Conservation (phyloP, 78 protist genomes). For the Speleostelium caveatum region DNA sequence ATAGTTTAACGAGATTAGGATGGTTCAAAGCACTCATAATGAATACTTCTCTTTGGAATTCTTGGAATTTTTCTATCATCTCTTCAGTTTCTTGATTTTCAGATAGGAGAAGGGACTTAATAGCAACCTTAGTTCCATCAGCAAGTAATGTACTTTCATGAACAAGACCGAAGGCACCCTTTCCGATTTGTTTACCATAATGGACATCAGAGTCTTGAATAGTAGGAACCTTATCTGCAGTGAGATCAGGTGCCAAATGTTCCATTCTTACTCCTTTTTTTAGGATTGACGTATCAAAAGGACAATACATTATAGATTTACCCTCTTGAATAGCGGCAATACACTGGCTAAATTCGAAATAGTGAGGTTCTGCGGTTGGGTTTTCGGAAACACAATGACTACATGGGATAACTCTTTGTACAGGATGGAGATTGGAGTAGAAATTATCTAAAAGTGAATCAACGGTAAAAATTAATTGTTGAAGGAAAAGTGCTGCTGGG, state of each 20-base stretch:
- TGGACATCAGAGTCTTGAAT: conserved; percentile 37
- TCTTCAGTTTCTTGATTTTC: conserved; percentile 44
- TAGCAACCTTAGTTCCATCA: conserved; percentile 43
- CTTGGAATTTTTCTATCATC: conserved; percentile 66
- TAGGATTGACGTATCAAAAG: neutral
- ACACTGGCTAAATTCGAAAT: conserved; percentile 61
- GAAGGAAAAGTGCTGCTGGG: conserved; percentile 31
- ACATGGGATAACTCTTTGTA: conserved; percentile 59
- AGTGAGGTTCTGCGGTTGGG: conserved; percentile 46
- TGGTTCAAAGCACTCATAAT: conserved; percentile 65
- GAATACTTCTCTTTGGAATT: conserved; percentile 82
- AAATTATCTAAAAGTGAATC: conserved; percentile 50
- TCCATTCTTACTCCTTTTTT: conserved; percentile 59
- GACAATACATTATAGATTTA: conserved; percentile 52
- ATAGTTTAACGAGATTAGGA: conserved; percentile 75
- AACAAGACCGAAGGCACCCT: conserved; percentile 79
- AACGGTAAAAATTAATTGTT: conserved; percentile 53
- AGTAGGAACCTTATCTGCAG: conserved; percentile 41
- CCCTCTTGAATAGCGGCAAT: conserved; percentile 67
- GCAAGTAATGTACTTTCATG: conserved; percentile 31
- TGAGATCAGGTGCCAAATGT: conserved; percentile 72
- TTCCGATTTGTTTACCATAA: conserved; percentile 68
- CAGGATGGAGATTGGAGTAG: conserved; percentile 17
- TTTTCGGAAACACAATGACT: conserved; percentile 53
- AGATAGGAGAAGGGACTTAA: conserved; percentile 45